phyloP scores from a whole-genome alignment of 2,329 filamentous ascomycete genomes.

The Trichoderma guizhouense region DNA sequence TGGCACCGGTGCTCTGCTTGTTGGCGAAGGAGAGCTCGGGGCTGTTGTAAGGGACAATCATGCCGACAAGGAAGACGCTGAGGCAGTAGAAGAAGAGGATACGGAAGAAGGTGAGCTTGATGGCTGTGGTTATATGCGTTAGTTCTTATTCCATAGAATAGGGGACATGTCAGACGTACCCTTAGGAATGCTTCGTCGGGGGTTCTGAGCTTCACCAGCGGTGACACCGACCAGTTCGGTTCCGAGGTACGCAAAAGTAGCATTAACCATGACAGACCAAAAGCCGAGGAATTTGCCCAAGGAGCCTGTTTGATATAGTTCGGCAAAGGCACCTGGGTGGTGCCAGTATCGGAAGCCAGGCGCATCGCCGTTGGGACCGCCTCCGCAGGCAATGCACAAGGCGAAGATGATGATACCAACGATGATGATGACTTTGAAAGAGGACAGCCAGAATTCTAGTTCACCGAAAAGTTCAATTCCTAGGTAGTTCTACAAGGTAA shows the following conservation, averaged over 20 bases:
- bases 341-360: constrained; percentile 67
- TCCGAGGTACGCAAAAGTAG: constrained; percentile 75
- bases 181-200: constrained; percentile 69
- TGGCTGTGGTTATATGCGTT: constrained; percentile 44
- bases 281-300: constrained; percentile 57
- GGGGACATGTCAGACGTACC: background rate
- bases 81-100: constrained; percentile 78
- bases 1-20: constrained; percentile 35
- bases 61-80: constrained; percentile 70
- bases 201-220: constrained; percentile 76
- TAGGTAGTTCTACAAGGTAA: constrained; percentile 48
- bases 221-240: constrained; percentile 76
- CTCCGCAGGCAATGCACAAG: constrained; percentile 61
- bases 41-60: constrained; percentile 72
- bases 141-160: background rate
- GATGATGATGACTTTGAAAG: constrained; percentile 67
- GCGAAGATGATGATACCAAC: constrained; percentile 63
- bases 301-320: constrained; percentile 27
- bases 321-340: constrained; percentile 49
- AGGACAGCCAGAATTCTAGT: constrained; percentile 59
- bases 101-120: constrained; percentile 77
- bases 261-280: constrained; percentile 71
- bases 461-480: constrained; percentile 67
- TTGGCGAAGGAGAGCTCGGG: constrained; percentile 56
- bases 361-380: constrained; percentile 59